Conservation (phyloP, 192 early-diverging fungal species). For the Entomortierella chlamydospora region DNA sequence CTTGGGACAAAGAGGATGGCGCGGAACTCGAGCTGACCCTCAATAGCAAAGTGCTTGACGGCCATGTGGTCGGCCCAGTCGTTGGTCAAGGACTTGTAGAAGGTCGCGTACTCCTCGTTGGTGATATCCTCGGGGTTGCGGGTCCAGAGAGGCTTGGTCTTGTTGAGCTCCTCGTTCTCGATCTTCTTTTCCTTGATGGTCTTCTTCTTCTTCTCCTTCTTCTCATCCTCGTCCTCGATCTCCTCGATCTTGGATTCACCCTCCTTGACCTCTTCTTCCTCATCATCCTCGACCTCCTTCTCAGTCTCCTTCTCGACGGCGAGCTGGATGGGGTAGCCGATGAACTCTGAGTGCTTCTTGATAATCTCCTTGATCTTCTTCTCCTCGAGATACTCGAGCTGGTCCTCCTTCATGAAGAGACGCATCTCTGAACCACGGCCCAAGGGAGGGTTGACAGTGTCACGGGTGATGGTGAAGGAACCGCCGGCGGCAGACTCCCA, state of each 20-base stretch:
- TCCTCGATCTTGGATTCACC: conserved; percentile 14
- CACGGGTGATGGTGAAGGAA: conserved; percentile 92
- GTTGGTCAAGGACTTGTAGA: conserved; percentile 99
- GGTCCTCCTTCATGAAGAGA: conserved; percentile 97
- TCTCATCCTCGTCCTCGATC: conserved; percentile 41
- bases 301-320: conserved; percentile 94
- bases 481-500: conserved; percentile 92
- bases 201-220: conserved; percentile 75
- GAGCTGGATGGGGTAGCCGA: conserved; percentile 97
- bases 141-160: conserved; percentile 99
- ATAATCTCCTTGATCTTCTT: conserved; percentile 97
- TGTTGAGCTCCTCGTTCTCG: conserved; percentile 96
- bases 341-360: conserved; percentile 99
- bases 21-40: conserved; percentile 99
- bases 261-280: conserved; percentile 71
- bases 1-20: conserved; percentile 96
- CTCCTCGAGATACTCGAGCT: conserved; percentile 96
- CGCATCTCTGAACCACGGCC: conserved; percentile 95
- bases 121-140: conserved; percentile 98
- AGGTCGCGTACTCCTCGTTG: conserved; percentile 95
- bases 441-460: conserved; percentile 86
- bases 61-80: conserved; percentile 99
- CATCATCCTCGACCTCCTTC: conserved; percentile 96
- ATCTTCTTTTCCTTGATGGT: conserved; percentile 83
- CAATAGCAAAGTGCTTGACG: conserved; percentile 99